Evolutionary conservation across 177 flowering plant species (phyloP).

Genomic region (Vitis hybrid): DNA sequence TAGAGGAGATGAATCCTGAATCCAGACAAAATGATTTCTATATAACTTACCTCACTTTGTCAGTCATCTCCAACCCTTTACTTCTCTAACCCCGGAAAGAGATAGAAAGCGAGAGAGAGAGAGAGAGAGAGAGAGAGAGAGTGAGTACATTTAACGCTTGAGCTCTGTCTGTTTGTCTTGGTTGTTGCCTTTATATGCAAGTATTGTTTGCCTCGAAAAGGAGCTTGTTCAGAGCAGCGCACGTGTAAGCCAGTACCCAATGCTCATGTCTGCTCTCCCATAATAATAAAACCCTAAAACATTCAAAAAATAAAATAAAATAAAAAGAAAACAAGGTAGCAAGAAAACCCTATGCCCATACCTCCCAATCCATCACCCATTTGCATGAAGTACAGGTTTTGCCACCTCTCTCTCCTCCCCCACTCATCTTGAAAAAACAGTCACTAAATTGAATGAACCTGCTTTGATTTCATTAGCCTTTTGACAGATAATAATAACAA

Average conservation of each 20-base stretch:
- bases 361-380: constrained; percentile 5
- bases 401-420: constrained; percentile 1
- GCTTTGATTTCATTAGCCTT: not conserved
- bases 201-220: constrained; percentile 51
- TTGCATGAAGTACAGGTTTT: constrained; percentile 4
- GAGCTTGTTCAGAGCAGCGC: constrained; percentile 60
- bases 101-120: not conserved
- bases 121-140: constrained; percentile 9
- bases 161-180: constrained; percentile 19
- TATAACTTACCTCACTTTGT: too few relatives aligned
- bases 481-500: not conserved
- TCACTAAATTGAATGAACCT: not conserved
- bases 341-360: constrained; percentile 21
- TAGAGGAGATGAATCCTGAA: too few relatives aligned
- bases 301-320: not conserved
- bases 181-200: constrained; percentile 16
- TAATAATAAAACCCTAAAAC: not conserved
- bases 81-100: not conserved
- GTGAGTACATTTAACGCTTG: constrained; percentile 16
- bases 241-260: constrained; percentile 56
- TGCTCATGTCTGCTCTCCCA: constrained; percentile 19
- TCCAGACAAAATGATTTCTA: too few relatives aligned
- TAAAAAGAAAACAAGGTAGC: constrained; percentile 14
- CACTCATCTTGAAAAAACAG: constrained; percentile 5
- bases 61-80: too few relatives aligned